A percentile compares a stretch with the other conserved stretches of the same genome.
Conservation (phyloP, 2,329 filamentous ascomycete genomes). For the Monosporascus sp. region DNA sequence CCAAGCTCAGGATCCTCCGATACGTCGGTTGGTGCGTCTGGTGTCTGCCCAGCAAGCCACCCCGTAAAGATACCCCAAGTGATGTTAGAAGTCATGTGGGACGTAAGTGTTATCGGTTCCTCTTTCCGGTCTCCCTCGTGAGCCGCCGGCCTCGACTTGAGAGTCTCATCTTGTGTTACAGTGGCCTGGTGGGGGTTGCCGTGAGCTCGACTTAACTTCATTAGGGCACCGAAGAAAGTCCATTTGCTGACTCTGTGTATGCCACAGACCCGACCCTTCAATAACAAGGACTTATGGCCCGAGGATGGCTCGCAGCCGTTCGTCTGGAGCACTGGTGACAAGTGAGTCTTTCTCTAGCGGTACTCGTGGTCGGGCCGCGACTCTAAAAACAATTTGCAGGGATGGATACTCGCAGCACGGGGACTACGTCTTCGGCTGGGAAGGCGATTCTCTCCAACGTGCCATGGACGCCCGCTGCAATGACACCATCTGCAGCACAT, state of each 20-base stretch:
- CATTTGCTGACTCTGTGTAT: conserved; percentile 3
- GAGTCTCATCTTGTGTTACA: not conserved
- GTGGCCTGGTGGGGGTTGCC: not conserved
- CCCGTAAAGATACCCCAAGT: conserved; percentile 53
- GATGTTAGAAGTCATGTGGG: conserved; percentile 57
- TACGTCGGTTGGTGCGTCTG: conserved; percentile 28
- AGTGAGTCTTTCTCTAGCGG: conserved; percentile 6
- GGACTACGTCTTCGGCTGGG: conserved; percentile 39
- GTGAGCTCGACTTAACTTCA: not conserved
- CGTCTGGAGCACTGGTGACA: conserved; percentile 23
- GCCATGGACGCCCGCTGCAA: conserved; percentile 37
- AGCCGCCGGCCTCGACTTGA: not conserved
- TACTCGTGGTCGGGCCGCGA: not conserved
- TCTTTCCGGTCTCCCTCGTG: not conserved
- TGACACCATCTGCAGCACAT: conserved; percentile 17
- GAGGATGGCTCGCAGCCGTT: conserved; percentile 27
- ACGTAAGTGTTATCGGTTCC: conserved; percentile 21
- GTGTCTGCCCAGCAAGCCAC: conserved; percentile 44
- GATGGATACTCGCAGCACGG: conserved; percentile 26
- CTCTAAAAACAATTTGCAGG: conserved; percentile 4
- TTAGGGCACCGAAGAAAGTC: not conserved
- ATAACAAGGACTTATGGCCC: conserved; percentile 21
- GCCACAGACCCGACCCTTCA: conserved; percentile 19
- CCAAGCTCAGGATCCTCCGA: conserved; percentile 29
- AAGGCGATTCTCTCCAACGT: conserved; percentile 35